Conservation (phyloP, 805 yeast genomes). For the Wickerhamiella azyma region DNA sequence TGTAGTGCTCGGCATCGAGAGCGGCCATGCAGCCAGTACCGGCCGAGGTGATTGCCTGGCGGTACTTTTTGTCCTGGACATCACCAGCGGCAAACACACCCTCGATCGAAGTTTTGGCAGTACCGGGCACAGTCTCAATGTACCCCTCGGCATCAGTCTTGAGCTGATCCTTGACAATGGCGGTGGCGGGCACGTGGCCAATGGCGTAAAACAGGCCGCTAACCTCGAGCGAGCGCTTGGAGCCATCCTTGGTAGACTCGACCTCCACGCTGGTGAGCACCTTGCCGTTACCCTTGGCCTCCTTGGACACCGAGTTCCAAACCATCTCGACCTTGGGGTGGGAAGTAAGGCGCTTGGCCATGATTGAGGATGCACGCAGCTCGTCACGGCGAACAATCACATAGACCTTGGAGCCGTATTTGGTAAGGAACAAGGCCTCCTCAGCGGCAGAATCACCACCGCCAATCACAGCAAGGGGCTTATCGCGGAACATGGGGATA, state of each 20-base stretch:
- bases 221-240: constrained; percentile 54
- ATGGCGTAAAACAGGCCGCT: constrained; percentile 95
- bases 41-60: constrained; percentile 99
- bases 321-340: constrained; percentile 85
- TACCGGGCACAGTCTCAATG: constrained; percentile 78
- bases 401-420: constrained; percentile 92
- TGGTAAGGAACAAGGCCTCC: constrained; percentile 93
- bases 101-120: constrained; percentile 68
- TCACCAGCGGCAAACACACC: constrained; percentile 99
- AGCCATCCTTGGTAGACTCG: constrained; percentile 59
- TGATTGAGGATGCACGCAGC: constrained; percentile 88
- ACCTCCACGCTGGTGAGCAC: constrained; percentile 51
- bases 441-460: constrained; percentile 99
- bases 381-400: constrained; percentile 87
- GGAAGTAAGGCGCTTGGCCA: constrained; percentile 82
- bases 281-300: constrained; percentile 91
- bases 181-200: constrained; percentile 94
- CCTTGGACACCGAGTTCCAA: constrained; percentile 71
- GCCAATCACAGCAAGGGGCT: constrained; percentile 94
- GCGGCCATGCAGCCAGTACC: constrained; percentile 99
- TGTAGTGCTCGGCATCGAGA: constrained; percentile 76
- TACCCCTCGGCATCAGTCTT: constrained; percentile 83
- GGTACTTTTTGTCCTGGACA: constrained; percentile 90
- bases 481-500: constrained; percentile 94
- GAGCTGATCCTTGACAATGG: constrained; percentile 60